Base-by-base conservation (phyloP, 495 filamentous ascomycete genomes). In the Aspergillus cristatus region DNA sequence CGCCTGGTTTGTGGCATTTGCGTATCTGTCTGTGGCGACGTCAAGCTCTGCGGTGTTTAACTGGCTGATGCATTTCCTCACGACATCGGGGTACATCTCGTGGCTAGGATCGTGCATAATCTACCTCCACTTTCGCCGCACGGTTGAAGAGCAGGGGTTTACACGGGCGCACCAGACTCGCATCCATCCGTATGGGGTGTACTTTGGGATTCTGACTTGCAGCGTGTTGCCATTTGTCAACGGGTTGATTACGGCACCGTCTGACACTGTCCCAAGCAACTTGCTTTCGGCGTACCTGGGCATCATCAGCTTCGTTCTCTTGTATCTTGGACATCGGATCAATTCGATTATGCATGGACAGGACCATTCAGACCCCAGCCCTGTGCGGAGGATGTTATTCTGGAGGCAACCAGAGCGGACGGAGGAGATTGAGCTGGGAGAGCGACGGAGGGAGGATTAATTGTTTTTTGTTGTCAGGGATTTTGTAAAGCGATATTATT, bases 201-300 rank as follows among this genome's bases (percentile, higher is more conserved):
- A 65, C 42, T 46, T 72, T 28, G 57, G 64, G 0, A 50, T 78
- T 3, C 50, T 65, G 13, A 45, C 54, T 35, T 76, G 75, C 47
- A 41, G 44, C 25, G 43, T 75, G 31, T 51, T 81, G 20, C 57
- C 61, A 12, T 37, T 79, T 3, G 48, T 71, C 44, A 76, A 76
- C 36, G 72, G 74, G 0, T 71, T 76, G 43, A 57, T 67, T 18
- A 66, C 68, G 17, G 76, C 71, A 43, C 68, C 70, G 32, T 53
- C 55, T 11, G 54, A 55, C n/a, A 51, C 62, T 55, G 53, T 58
- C 48, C 46, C 61, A 25, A 54, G 55, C 24, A 62, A 68, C 32
- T 71, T 79, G 45, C 48, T 81, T 15, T 67, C 72, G 8, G 68
- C 75, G 18, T 83, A 84, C 36, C 65, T 78, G 40, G 74, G 77